phyloP scores from a whole-genome alignment of 345 rosid species.

The Rhizophora mangle region DNA sequence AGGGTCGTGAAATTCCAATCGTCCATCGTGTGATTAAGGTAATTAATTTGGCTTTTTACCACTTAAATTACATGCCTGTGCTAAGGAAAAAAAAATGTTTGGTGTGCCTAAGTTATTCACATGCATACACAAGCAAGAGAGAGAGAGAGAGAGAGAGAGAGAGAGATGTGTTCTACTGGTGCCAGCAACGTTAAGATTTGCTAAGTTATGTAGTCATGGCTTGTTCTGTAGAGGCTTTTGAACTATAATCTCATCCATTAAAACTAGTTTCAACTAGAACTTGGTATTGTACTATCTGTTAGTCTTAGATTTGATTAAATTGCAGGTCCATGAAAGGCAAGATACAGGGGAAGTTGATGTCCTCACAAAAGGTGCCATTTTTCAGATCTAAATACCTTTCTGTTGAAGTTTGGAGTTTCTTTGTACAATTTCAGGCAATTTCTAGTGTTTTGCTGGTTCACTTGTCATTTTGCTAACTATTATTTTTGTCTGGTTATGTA shows the following conservation, averaged over 20 bases:
- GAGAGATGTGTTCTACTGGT: too few relatives aligned
- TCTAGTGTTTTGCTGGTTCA: background rate
- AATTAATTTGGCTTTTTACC: conserved; percentile 15
- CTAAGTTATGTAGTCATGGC: background rate
- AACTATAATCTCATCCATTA: background rate
- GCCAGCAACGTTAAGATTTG: too few relatives aligned
- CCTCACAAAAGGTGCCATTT: conserved; percentile 78
- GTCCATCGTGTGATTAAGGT: conserved; percentile 98
- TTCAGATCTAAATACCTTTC: conserved; percentile 6
- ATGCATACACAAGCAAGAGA: background rate
- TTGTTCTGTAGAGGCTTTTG: background rate
- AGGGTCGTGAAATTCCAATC: conserved; percentile 96
- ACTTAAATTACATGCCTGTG: background rate
- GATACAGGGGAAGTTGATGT: conserved; percentile 88
- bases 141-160: too few relatives aligned
- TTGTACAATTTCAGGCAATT: background rate
- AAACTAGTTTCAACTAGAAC: background rate
- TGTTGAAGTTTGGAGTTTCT: conserved; percentile 7
- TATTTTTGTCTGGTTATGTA: background rate
- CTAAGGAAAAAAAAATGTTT: background rate
- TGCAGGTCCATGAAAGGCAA: conserved; percentile 81
- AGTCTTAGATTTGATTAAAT: conserved; percentile 6
- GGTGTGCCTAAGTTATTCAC: background rate
- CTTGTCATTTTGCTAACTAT: background rate
- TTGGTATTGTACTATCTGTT: background rate